Conservation (phyloP, 1,139 yeast species). For the Debaryomycetaceae sp. region DNA sequence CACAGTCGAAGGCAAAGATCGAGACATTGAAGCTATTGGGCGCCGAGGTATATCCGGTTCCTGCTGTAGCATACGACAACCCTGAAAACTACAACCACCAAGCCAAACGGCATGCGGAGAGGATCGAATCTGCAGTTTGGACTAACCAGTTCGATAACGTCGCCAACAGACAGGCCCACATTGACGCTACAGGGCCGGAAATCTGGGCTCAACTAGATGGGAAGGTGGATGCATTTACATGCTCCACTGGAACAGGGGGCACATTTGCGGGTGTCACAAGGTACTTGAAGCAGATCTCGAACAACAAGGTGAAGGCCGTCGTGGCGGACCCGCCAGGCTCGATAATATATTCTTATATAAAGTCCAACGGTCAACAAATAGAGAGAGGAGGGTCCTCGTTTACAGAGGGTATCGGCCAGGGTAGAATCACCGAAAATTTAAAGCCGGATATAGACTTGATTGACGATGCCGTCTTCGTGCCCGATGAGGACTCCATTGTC, state of each 20-base stretch:
- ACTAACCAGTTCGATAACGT: slow-evolving; percentile 85
- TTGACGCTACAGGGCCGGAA: slow-evolving; percentile 88
- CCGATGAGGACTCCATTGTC: slow-evolving; percentile 71
- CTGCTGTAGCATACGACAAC: slow-evolving; percentile 77
- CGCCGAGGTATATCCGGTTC: slow-evolving; percentile 87
- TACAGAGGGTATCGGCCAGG: slow-evolving; percentile 96
- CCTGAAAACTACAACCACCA: slow-evolving; percentile 83
- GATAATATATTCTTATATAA: slow-evolving; percentile 73
- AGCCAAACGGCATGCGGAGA: slow-evolving; percentile 80
- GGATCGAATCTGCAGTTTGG: slow-evolving; percentile 77
- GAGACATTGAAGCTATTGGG: slow-evolving; percentile 71
- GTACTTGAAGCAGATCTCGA: slow-evolving; percentile 63
- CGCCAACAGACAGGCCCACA: slow-evolving; percentile 87
- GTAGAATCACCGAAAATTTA: slow-evolving; percentile 82
- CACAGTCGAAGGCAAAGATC: slow-evolving; percentile 76
- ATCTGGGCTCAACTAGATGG: slow-evolving; percentile 86
- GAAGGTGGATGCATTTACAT: slow-evolving; percentile 79
- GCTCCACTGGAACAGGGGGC: slow-evolving; percentile 91
- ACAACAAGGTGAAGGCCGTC: slow-evolving; percentile 54
- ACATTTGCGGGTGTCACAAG: slow-evolving; percentile 83
- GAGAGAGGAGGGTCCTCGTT: slow-evolving; percentile 77
- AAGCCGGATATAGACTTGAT: slow-evolving; percentile 64
- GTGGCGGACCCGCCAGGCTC: slow-evolving; percentile 96
- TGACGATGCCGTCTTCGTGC: slow-evolving; percentile 71
- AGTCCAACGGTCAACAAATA: slow-evolving; percentile 57